A percentile compares a stretch with the other conserved stretches of the same genome.
These are phyloP conservation scores for Aureobasidium sp. DNA, from an alignment of 2,329 filamentous ascomycete genomes.

Conservation along the genomic window DNA sequence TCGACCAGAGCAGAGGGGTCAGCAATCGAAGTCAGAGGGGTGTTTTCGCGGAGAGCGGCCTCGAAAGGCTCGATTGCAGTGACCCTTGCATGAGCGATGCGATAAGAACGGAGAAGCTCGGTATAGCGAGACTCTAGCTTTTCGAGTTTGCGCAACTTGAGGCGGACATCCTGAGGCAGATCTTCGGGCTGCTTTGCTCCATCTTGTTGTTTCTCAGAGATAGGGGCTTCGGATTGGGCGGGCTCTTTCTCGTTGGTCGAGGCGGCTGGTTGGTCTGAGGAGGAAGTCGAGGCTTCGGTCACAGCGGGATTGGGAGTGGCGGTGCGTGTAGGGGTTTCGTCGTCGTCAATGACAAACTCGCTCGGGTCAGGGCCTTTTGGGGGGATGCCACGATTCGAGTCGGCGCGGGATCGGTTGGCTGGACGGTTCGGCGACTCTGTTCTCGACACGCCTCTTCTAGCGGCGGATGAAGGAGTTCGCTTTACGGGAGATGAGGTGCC, in stretches of 20 bases:
- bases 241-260: conserved; percentile 27
- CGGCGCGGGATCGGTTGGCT: conserved; percentile 27
- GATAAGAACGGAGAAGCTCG: conserved; percentile 85
- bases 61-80: conserved; percentile 91
- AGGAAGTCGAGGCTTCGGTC: conserved; percentile 28
- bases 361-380: conserved; percentile 69
- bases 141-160: conserved; percentile 76
- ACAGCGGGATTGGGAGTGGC: conserved; percentile 48
- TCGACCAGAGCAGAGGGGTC: conserved; percentile 81
- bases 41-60: conserved; percentile 82
- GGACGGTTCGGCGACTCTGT: conserved; percentile 28
- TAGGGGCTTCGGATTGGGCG: conserved; percentile 21
- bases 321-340: conserved; percentile 59
- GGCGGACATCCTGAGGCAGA: conserved; percentile 65
- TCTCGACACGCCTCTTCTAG: conserved; percentile 30
- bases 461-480: conserved; percentile 34
- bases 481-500: conserved; percentile 31
- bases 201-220: conserved; percentile 22
- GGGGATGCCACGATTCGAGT: conserved; percentile 31
- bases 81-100: conserved; percentile 80
- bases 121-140: conserved; percentile 83
- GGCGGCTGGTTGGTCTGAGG: conserved; percentile 21
- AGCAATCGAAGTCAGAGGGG: conserved; percentile 78
- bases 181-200: conserved; percentile 27
- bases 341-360: conserved; percentile 81